These are phyloP conservation scores for Aspergillus eucalypticola DNA, from an alignment of 2,329 filamentous ascomycete species.

Conservation along the genomic window DNA sequence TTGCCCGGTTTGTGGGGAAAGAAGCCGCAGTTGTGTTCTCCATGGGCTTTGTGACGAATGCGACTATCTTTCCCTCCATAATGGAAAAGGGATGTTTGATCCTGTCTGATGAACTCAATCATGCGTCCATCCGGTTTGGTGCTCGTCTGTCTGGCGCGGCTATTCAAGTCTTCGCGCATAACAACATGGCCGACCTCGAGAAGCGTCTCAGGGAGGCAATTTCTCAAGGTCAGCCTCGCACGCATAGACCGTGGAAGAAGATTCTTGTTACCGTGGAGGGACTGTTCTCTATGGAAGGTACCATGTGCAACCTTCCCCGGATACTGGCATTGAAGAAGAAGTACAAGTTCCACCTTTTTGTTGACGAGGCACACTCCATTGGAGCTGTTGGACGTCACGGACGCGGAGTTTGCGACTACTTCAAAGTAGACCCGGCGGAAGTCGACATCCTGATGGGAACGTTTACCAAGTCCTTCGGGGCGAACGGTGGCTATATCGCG, in stretches of 20 bases:
- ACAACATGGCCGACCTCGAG: conserved; percentile 85
- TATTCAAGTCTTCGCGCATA: conserved; percentile 93
- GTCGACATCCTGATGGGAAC: conserved; percentile 97
- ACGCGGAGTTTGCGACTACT: conserved; percentile 93
- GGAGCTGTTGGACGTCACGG: conserved; percentile 87
- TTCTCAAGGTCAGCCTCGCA: conserved; percentile 90
- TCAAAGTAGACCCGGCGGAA: conserved; percentile 78
- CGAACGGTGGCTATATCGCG: conserved; percentile 90
- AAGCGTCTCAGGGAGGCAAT: conserved; percentile 82
- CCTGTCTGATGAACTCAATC: conserved; percentile 92
- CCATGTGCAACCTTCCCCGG: conserved; percentile 89
- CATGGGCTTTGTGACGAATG: conserved; percentile 95
- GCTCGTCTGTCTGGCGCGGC: conserved; percentile 87
- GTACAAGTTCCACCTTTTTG: conserved; percentile 92
- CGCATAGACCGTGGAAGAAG: conserved; percentile 97
- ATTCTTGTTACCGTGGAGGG: conserved; percentile 93
- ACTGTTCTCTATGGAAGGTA: conserved; percentile 97
- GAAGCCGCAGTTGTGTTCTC: conserved; percentile 91
- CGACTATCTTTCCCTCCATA: conserved; percentile 86
- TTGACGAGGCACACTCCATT: conserved; percentile 93
- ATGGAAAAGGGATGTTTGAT: conserved; percentile 89
- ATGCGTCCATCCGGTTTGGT: conserved; percentile 91
- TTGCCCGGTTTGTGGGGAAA: conserved; percentile 89
- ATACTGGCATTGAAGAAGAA: conserved; percentile 80
- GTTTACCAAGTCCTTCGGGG: conserved; percentile 93